Base-by-base conservation (phyloP, 257 asterid genomes). In the Primulina eburnea region DNA sequence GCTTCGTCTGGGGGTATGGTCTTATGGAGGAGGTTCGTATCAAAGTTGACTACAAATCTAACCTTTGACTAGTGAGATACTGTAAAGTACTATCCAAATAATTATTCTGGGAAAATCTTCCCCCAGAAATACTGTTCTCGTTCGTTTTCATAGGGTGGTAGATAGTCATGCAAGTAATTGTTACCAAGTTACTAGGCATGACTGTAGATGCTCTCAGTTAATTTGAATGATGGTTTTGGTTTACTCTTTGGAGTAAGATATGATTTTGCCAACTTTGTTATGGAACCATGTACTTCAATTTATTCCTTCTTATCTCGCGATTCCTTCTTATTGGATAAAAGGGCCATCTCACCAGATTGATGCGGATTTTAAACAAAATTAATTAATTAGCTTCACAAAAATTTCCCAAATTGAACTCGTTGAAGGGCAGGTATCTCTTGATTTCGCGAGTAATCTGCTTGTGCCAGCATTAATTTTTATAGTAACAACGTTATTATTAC, bases 21-120 rank as follows among this genome's bases (percentile, higher is more conserved):
- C 37, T 43, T 55, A 62, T 28, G 64, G 64, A 62, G 71, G 47
- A 58, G 61, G 60, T 17, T 20, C 38, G 43, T 63, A 57, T 71
- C 68, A 56, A 71, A 34, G 69, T 66, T 68, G 33, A 34, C 56
- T 64, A 52, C 52, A 68, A 66, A 2, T 74, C 68, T 67, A 60
- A 62, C 35, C 18, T 63, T 68, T 58, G 43, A 5, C 11, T 52
- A 58, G 30, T 67, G 65, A 34, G 62, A 75, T 68, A 75, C 78
- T 79, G 80, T 79, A 79, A 71, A 79, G 59, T 20, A 34, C 47
- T 5, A 56, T 67, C 28, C 21, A 58, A 34, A 38, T 66, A 52
- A 14, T 35, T 60, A 9, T 60, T 53, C 71, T n/a, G 20, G 62
- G 29, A 30, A 52, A 30, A 16, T 34, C 68, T 24, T 24, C 30